These are phyloP conservation scores for Dryas drummondii DNA, from an alignment of 306 rosid genomes.

Conservation along the genomic window DNA sequence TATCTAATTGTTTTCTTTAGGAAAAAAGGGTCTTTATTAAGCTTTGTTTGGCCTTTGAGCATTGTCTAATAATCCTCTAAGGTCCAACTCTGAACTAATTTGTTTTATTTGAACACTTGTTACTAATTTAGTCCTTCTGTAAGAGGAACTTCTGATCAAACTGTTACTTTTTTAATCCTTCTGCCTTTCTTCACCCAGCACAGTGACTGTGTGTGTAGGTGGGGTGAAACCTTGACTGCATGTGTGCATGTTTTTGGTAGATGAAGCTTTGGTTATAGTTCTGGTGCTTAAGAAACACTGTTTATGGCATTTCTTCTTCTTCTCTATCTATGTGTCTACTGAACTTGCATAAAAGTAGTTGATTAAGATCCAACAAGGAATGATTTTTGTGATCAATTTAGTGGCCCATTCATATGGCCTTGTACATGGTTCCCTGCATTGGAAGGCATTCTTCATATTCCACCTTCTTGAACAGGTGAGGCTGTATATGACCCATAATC, in stretches of 20 bases:
- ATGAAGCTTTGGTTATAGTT: background rate
- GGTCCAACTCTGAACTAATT: background rate
- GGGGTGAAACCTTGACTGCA: too few species aligned
- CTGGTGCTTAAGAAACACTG: background rate
- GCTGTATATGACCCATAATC: background rate
- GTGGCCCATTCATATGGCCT: background rate
- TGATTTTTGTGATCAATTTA: background rate
- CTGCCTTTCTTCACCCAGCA: too few species aligned
- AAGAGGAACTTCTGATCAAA: too few species aligned
- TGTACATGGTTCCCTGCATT: background rate
- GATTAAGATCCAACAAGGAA: too few species aligned
- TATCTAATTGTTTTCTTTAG: background rate
- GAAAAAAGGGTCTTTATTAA: background rate
- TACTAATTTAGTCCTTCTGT: too few species aligned
- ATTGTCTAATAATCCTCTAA: background rate
- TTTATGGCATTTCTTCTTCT: background rate
- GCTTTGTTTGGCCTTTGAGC: background rate
- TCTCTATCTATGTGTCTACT: background rate
- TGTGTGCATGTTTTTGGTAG: background rate
- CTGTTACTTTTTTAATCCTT: too few species aligned
- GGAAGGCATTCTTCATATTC: background rate
- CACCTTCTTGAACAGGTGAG: background rate
- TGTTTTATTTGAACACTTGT: too few species aligned
- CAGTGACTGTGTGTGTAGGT: too few species aligned
- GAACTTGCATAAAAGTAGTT: background rate